Base-by-base conservation (phyloP, 148 eudicot genomes). In the Simmondsia chinensis region DNA sequence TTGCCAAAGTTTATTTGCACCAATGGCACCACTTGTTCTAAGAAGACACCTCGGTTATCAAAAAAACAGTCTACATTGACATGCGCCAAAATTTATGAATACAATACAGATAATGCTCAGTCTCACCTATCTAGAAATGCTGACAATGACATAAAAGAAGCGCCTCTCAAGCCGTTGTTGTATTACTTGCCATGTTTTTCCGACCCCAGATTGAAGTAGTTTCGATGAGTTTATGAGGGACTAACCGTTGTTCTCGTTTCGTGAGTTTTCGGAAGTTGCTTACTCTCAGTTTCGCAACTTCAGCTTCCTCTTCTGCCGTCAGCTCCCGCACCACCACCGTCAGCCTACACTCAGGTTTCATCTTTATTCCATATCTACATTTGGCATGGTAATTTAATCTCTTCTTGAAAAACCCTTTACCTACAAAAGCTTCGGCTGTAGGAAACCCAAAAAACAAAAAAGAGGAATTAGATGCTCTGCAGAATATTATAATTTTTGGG, bases 361-460 rank as follows among this genome's bases (percentile, higher is more conserved):
- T 52, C 48, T 31, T 82, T 41, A 82, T 25, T 49, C 97, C 97
- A 33, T 51, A 41, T 66, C 60, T 79, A 21, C 87, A 79, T 66
- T 66, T 84, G 22, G 70, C 82, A 48, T 89, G 97, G 57, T 60
- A 82, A 1, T 66, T 46, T 26, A 68, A 1, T 61, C 88, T 69
- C 65, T 79, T 81, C 47, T 68, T 71, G 36, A 34, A 74, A 15
- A 44, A 60, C 28, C 85, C 97, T 68, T 89, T 89, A 1, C 97
- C 97, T 57, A 89, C 76, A 47, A 46, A 76, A 33, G 95, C 97
- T 69, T 89, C 97, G 44, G 97, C 97, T 89, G 69, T n/a, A 73
- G 10, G 2, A 20, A 59, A 11, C 7, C 27, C n/a, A n/a, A 2
- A 22, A 20, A 22, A 25, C 21, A 4, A 8, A 11, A n/a, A n/a